Conservation (phyloP, 768 basidiomycete genomes). For the Amanita rimosa region DNA sequence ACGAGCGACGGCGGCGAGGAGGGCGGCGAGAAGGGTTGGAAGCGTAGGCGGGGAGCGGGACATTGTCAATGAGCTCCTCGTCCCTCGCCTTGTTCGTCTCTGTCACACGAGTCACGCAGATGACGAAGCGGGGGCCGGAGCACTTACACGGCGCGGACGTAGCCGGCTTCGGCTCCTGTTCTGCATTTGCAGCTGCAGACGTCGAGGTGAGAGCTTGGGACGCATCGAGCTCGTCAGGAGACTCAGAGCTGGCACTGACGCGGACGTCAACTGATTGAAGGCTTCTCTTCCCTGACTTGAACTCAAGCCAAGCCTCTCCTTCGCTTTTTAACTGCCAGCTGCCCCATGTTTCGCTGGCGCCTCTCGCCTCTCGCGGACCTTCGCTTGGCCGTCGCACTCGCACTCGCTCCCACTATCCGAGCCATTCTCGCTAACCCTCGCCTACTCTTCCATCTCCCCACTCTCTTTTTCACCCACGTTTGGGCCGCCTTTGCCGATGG, state of each 20-base stretch:
- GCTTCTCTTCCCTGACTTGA: too few species aligned
- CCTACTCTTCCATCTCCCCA: conserved; percentile 18
- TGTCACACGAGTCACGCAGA: background rate
- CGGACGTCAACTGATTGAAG: too few species aligned
- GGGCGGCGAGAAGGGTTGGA: conserved; percentile 26
- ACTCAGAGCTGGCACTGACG: too few species aligned
- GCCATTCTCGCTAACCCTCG: conserved; percentile 28
- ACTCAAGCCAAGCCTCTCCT: too few species aligned
- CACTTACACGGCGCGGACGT: too few species aligned
- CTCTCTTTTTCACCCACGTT: conserved; percentile 43
- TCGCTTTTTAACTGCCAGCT: too few species aligned
- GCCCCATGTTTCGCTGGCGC: too few species aligned
- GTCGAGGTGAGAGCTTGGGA: background rate
- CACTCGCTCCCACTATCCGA: conserved; percentile 32
- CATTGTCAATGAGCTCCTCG: background rate
- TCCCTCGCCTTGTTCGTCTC: background rate
- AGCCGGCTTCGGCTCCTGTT: background rate
- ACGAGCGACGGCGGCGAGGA: conserved; percentile 50
- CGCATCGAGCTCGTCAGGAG: too few species aligned
- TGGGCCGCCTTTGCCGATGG: conserved; percentile 41
- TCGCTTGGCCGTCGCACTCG: background rate
- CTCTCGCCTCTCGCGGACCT: too few species aligned
- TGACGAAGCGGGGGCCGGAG: too few species aligned
- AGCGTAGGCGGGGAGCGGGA: background rate
- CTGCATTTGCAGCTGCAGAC: too few species aligned